Percentiles rank a stretch among this genome's conserved stretches.
These are phyloP conservation scores for Arctium minus DNA, from an alignment of 129 eudicot genomes.

Conservation along the genomic window DNA sequence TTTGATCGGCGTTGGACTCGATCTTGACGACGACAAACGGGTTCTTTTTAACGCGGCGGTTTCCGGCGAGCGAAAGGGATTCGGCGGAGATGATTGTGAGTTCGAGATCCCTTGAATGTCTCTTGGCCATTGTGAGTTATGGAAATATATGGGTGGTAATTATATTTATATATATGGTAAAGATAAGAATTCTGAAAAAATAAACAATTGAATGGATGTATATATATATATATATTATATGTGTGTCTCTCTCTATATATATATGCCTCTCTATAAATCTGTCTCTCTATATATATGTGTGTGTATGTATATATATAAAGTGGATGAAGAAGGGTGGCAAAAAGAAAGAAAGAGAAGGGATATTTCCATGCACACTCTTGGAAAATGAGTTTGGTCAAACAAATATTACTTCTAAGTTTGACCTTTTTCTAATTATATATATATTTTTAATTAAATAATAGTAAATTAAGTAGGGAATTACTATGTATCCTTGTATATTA, in stretches of 20 bases:
- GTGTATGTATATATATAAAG: background rate
- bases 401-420: background rate
- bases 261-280: too few species aligned
- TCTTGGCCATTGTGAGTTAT: background rate
- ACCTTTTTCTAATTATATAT: background rate
- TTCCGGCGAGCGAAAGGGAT: conserved; percentile 25
- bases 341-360: conserved; percentile 6
- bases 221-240: background rate
- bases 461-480: too few species aligned
- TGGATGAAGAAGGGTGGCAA: conserved; percentile 18
- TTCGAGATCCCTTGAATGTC: conserved; percentile 29
- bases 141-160: background rate
- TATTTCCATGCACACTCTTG: conserved; percentile 1
- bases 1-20: background rate
- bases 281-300: too few species aligned
- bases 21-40: conserved; percentile 32
- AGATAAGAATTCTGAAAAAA: too few species aligned
- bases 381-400: conserved; percentile 5
- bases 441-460: too few species aligned
- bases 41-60: conserved; percentile 38
- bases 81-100: conserved; percentile 63
- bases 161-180: background rate
- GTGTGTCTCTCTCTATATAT: too few species aligned
- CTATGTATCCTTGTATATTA: too few species aligned
- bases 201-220: background rate